phyloP scores from a whole-genome alignment of 495 filamentous ascomycete genomes.

The Lasiosphaeris hirsuta region DNA sequence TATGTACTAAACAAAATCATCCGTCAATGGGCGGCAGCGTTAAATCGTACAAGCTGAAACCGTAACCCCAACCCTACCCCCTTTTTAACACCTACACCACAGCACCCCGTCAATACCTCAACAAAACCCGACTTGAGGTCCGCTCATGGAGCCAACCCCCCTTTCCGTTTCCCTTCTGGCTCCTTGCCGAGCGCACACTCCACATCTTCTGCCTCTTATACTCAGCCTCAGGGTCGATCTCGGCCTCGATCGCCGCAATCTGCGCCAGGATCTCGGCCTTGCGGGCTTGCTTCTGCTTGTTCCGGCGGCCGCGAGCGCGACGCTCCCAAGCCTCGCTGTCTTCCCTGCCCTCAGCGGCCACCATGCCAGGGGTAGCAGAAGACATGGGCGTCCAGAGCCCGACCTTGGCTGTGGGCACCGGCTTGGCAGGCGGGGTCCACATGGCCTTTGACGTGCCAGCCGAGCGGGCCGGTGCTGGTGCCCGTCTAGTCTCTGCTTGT shows the following conservation, averaged over 20 bases:
- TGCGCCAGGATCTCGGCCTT: slow-evolving; percentile 23
- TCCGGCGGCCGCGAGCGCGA: slow-evolving; percentile 17
- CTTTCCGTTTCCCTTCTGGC: background rate
- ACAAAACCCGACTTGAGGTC: slow-evolving; percentile 15
- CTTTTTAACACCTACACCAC: background rate
- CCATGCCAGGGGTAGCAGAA: background rate
- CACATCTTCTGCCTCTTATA: slow-evolving; percentile 21
- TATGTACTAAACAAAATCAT: too few species aligned
- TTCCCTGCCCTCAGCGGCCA: slow-evolving; percentile 2
- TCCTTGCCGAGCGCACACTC: background rate
- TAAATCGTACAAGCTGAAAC: background rate
- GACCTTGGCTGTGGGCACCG: background rate
- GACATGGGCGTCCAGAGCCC: slow-evolving; percentile 14
- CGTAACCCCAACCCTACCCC: background rate
- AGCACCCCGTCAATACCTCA: slow-evolving; percentile 17
- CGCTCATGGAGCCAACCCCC: slow-evolving; percentile 20
- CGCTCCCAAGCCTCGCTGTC: slow-evolving; percentile 18
- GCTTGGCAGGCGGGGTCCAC: slow-evolving; percentile 8
- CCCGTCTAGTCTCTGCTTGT: background rate
- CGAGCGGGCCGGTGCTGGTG: background rate
- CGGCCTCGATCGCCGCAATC: slow-evolving; percentile 21
- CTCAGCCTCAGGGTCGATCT: slow-evolving; percentile 9
- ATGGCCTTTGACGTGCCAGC: background rate
- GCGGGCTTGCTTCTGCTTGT: slow-evolving; percentile 10
- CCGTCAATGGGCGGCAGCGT: too few species aligned